Evolutionary conservation across 2,329 filamentous ascomycete genomes (phyloP).

Genomic region (Setomelanomma holmii): DNA sequence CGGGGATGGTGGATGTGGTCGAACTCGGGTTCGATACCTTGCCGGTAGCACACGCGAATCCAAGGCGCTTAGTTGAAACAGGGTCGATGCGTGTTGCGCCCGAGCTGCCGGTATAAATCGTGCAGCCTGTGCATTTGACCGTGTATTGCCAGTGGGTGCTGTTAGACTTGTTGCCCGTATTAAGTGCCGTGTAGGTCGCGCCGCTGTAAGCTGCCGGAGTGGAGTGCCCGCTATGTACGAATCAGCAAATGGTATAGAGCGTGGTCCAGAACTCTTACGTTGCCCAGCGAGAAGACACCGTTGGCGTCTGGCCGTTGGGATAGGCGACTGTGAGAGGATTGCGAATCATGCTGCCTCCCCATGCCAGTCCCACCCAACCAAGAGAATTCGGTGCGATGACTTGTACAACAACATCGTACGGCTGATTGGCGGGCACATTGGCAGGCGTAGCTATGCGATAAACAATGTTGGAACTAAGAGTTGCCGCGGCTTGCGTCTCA

Average conservation of each 20-base stretch:
- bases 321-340: constrained; percentile 41
- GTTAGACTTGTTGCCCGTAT: constrained; percentile 36
- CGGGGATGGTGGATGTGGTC: constrained; percentile 27
- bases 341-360: constrained; percentile 41
- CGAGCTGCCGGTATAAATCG: constrained; percentile 24
- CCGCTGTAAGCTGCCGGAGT: constrained; percentile 32
- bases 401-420: constrained; percentile 40
- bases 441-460: constrained; percentile 39
- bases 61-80: constrained; percentile 25
- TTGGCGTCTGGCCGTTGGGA: constrained; percentile 33
- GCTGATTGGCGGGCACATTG: constrained; percentile 18
- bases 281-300: constrained; percentile 39
- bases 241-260: background rate
- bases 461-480: constrained; percentile 32
- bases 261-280: constrained; percentile 25
- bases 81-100: constrained; percentile 29
- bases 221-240: constrained; percentile 24
- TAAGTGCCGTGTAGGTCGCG: constrained; percentile 32
- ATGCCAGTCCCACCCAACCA: constrained; percentile 41
- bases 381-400: constrained; percentile 33
- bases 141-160: constrained; percentile 42
- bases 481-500: constrained; percentile 37
- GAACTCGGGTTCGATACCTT: constrained; percentile 30
- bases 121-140: constrained; percentile 40
- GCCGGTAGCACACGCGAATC: constrained; percentile 29